These are phyloP conservation scores for Suillus fuscotomentosus DNA, from an alignment of 768 basidiomycete genomes.

Conservation along the genomic window DNA sequence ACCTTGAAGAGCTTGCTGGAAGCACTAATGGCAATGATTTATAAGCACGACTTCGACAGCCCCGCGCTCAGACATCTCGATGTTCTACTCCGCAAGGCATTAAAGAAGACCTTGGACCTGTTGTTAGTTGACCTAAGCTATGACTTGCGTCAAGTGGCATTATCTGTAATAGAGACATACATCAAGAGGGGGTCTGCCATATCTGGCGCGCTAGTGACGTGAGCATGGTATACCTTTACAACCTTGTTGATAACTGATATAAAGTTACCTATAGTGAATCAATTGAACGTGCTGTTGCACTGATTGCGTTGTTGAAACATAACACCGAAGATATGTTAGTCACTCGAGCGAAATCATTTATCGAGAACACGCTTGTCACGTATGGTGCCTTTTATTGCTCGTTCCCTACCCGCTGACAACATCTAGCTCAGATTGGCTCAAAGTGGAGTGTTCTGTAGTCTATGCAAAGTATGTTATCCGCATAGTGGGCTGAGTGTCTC, in stretches of 20 bases:
- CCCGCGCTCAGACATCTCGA: constrained; percentile 53
- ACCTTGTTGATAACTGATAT: background rate
- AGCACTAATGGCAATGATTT: constrained; percentile 59
- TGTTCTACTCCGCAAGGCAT: constrained; percentile 48
- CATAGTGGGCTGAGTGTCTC: background rate
- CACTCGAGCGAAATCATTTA: constrained; percentile 53
- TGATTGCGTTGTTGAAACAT: constrained; percentile 47
- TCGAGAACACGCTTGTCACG: constrained; percentile 51
- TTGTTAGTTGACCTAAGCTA: constrained; percentile 56
- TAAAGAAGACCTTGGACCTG: constrained; percentile 50
- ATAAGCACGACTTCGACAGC: constrained; percentile 73
- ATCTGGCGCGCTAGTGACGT: constrained; percentile 15
- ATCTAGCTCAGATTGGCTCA: constrained; percentile 45
- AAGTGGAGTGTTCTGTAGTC: constrained; percentile 53
- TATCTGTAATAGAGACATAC: constrained; percentile 61
- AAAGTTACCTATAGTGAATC: constrained; percentile 39
- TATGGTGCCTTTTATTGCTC: constrained; percentile 24
- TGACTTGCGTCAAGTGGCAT: constrained; percentile 63
- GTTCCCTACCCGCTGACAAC: background rate
- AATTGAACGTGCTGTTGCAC: constrained; percentile 47
- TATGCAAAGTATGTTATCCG: constrained; percentile 51
- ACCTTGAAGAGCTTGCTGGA: constrained; percentile 63
- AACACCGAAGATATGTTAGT: constrained; percentile 59
- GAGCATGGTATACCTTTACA: background rate
- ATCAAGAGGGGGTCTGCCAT: constrained; percentile 55